Evolutionary conservation across 805 yeast genomes (phyloP).

Genomic region (Candida xyloterini): DNA sequence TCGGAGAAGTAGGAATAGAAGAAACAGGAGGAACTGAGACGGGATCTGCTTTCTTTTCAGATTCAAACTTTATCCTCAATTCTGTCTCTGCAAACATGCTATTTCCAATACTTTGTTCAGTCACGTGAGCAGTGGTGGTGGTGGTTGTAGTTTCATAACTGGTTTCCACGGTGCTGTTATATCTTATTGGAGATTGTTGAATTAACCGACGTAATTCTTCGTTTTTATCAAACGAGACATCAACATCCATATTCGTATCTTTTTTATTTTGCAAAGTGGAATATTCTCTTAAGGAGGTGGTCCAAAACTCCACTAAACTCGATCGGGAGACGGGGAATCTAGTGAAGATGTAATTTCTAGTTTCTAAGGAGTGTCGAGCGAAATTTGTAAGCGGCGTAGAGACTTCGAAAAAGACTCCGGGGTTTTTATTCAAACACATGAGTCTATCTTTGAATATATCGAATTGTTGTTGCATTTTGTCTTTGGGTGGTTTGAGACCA

Average conservation of each 20-base stretch:
- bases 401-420: slow-evolving; percentile 20
- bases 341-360: slow-evolving; percentile 18
- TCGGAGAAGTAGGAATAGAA: neutral
- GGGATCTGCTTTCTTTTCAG: neutral
- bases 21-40: neutral
- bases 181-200: slow-evolving; percentile 13
- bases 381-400: slow-evolving; percentile 29
- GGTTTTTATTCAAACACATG: slow-evolving; percentile 5
- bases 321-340: slow-evolving; percentile 20
- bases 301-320: slow-evolving; percentile 27
- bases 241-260: slow-evolving; percentile 8
- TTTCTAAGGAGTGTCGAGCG: slow-evolving; percentile 27
- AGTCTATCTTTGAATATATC: slow-evolving; percentile 11
- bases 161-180: neutral
- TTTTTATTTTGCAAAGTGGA: slow-evolving; percentile 15
- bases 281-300: slow-evolving; percentile 27
- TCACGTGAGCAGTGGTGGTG: no score
- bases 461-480: slow-evolving; percentile 13
- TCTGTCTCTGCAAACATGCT: no score
- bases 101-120: no score
- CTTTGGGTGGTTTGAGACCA: slow-evolving; percentile 8
- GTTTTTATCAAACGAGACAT: slow-evolving; percentile 24
- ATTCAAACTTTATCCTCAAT: neutral
- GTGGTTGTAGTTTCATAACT: neutral
- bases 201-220: slow-evolving; percentile 25